Percentiles rank a stretch among this genome's conserved stretches.
Conservation (phyloP, 73 alveolate genomes). For the Symbiodinium pilosum region DNA sequence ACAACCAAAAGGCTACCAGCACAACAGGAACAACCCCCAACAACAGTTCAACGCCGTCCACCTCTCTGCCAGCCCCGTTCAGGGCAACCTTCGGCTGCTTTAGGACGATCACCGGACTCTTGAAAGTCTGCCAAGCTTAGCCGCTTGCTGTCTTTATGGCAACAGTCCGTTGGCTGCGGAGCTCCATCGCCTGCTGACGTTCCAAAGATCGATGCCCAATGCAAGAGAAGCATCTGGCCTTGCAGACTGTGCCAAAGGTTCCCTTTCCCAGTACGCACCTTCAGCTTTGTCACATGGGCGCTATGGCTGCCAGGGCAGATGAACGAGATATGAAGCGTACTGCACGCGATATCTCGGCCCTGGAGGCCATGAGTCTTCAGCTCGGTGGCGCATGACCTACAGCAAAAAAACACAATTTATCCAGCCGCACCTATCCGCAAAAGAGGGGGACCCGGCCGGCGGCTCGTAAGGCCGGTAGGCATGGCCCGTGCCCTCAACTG, state of each 20-base stretch:
- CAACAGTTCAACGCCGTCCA: too few species aligned
- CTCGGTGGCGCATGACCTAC: background rate
- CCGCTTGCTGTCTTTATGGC: slow-evolving; percentile 55
- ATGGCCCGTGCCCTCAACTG: background rate
- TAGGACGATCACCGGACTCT: background rate
- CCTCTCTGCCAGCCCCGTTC: slow-evolving; percentile 92
- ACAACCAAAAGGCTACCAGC: background rate
- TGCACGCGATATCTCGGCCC: slow-evolving; percentile 73
- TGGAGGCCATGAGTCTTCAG: slow-evolving; percentile 25
- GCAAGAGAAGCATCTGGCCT: background rate
- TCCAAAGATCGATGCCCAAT: background rate
- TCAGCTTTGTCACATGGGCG: background rate
- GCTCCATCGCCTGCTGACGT: slow-evolving; percentile 23
- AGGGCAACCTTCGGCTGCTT: slow-evolving; percentile 19
- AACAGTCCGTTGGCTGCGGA: slow-evolving; percentile 69
- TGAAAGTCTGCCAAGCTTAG: background rate
- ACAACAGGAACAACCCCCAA: too few species aligned
- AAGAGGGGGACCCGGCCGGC: background rate
- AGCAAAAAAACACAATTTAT: background rate
- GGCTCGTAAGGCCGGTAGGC: background rate
- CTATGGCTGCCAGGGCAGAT: background rate
- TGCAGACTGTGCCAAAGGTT: slow-evolving; percentile 81
- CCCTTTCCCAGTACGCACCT: slow-evolving; percentile 84
- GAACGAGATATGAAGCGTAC: background rate
- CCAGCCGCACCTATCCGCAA: background rate